These are phyloP conservation scores for Lactarius pseudohatsudake DNA, from an alignment of 768 basidiomycete species.

Conservation along the genomic window DNA sequence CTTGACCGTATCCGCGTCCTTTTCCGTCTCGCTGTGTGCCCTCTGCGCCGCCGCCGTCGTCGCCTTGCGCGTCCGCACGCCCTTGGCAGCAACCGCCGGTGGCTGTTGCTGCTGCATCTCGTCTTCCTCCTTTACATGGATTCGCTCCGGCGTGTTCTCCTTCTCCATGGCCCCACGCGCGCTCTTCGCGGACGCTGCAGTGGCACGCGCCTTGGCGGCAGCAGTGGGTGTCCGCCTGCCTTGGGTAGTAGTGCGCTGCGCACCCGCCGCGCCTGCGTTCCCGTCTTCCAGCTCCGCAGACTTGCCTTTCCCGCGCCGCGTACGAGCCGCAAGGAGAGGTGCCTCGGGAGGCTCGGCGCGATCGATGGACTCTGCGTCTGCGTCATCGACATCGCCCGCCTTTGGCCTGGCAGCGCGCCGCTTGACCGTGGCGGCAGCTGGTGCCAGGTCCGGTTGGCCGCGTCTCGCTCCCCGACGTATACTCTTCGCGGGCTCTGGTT, in stretches of 20 bases:
- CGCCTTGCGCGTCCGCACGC: constrained; percentile 21
- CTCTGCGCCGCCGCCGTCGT: constrained; percentile 13
- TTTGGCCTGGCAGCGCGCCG: too few species aligned
- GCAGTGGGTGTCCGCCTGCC: constrained; percentile 29
- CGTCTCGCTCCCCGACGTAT: too few species aligned
- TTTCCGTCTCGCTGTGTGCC: constrained; percentile 28
- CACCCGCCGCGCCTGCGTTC: neutral
- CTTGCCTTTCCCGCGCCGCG: neutral
- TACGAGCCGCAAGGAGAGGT: too few species aligned
- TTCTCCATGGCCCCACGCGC: constrained; percentile 29
- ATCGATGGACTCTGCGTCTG: too few species aligned
- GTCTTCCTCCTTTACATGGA: constrained; percentile 24
- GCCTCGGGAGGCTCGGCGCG: too few species aligned
- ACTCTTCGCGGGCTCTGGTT: too few species aligned
- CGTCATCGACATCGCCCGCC: too few species aligned
- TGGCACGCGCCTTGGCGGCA: constrained; percentile 16
- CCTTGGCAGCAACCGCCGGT: constrained; percentile 2
- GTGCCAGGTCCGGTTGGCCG: too few species aligned
- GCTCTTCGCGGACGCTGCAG: constrained; percentile 15
- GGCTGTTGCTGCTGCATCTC: constrained; percentile 18
- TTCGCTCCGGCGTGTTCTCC: constrained; percentile 38
- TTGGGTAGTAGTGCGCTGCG: constrained; percentile 24
- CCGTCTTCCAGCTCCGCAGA: constrained; percentile 15
- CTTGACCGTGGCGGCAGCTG: too few species aligned
- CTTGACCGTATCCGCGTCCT: constrained; percentile 24